Evolutionary conservation across 352 stramenopile genomes (phyloP).

Genomic region (Globisporangium nagaii): DNA sequence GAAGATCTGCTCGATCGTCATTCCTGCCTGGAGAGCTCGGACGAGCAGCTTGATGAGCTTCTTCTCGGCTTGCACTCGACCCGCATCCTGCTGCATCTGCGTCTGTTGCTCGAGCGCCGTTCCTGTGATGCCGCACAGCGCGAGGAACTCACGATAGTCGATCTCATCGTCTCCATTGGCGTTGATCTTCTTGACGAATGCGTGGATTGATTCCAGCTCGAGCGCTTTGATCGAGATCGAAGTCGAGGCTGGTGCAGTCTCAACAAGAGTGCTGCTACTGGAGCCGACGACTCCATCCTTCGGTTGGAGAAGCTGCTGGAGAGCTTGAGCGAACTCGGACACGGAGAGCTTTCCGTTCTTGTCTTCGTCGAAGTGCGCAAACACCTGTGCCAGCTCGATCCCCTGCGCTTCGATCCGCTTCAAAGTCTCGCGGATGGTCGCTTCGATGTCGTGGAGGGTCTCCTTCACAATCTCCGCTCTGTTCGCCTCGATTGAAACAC

Average conservation of each 20-base stretch:
- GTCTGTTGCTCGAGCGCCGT: constrained; percentile 15
- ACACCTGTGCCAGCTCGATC: constrained; percentile 52
- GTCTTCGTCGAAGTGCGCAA: constrained; percentile 64
- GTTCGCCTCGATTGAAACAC: constrained; percentile 37
- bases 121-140: constrained; percentile 33
- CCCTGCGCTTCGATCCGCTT: constrained; percentile 39
- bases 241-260: too few species aligned
- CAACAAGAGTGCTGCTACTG: background rate
- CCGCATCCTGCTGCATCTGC: constrained; percentile 11
- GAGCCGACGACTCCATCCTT: background rate
- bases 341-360: constrained; percentile 53
- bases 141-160: constrained; percentile 66
- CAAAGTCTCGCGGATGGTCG: constrained; percentile 36
- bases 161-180: constrained; percentile 51
- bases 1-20: constrained; percentile 62
- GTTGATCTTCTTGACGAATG: constrained; percentile 51
- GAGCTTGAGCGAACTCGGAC: constrained; percentile 42
- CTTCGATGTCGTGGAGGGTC: constrained; percentile 40
- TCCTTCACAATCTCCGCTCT: constrained; percentile 35
- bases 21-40: constrained; percentile 35
- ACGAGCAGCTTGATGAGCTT: constrained; percentile 64
- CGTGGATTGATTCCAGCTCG: constrained; percentile 33
- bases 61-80: constrained; percentile 24
- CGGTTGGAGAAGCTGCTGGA: constrained; percentile 37
- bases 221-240: constrained; percentile 27